Conservation (phyloP, 176 grass and related monocot species). For the Cenchrus americanus region DNA sequence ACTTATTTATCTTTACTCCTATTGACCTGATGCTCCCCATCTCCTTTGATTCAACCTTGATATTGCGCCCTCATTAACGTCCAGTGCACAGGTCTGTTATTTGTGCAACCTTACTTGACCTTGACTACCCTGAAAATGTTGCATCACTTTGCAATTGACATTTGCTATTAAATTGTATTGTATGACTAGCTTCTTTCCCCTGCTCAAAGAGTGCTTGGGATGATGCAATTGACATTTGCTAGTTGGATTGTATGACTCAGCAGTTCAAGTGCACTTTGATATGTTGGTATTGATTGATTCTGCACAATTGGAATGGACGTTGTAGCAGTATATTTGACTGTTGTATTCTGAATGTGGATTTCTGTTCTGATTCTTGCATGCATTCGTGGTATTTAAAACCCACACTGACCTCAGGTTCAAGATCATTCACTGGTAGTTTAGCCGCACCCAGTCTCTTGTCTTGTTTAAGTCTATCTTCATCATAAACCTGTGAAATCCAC, state of each 20-base stretch:
- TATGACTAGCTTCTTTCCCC: background rate
- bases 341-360: too few species aligned
- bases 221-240: background rate
- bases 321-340: too few species aligned
- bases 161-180: background rate
- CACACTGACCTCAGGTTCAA: slow-evolving; percentile 60
- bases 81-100: background rate
- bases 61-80: background rate
- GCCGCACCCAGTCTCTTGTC: slow-evolving; percentile 81
- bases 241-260: too few species aligned
- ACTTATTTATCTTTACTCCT: slow-evolving; percentile 1
- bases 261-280: background rate
- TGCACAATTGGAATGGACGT: background rate
- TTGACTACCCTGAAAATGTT: slow-evolving; percentile 13
- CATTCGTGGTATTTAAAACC: background rate
- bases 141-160: background rate
- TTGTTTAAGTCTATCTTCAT: slow-evolving; percentile 77
- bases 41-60: slow-evolving; percentile 9
- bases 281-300: background rate
- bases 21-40: background rate
- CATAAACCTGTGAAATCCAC: slow-evolving; percentile 71
- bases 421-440: slow-evolving; percentile 60
- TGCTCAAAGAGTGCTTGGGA: background rate
- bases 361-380: too few species aligned
- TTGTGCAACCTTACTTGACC: slow-evolving; percentile 20